phyloP scores from a whole-genome alignment of 352 stramenopile genomes.

The Thraustotheca clavata region DNA sequence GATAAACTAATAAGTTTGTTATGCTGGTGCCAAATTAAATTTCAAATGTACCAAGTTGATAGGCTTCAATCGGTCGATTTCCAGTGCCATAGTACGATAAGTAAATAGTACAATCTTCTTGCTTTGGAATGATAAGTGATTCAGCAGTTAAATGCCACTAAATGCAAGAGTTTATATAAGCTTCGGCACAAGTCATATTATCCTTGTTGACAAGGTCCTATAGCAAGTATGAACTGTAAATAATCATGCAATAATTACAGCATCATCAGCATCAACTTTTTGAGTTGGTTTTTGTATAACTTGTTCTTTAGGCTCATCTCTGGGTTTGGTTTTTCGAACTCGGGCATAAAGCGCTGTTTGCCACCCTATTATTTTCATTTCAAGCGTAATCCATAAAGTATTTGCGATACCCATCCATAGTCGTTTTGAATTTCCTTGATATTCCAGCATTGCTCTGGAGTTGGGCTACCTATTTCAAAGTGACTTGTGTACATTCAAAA shows the following conservation, averaged over 20 bases:
- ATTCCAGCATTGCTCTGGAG: conserved; percentile 11
- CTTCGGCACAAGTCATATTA: conserved; percentile 4
- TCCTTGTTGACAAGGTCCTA: conserved; percentile 10
- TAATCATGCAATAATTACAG: neutral
- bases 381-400: neutral
- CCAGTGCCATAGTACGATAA: conserved; percentile 19
- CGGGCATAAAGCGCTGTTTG: conserved; percentile 16
- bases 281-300: neutral
- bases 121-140: conserved; percentile 20
- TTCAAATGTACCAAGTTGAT: neutral
- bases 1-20: neutral
- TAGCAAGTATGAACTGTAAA: neutral
- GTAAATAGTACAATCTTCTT: conserved; percentile 2
- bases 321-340: neutral
- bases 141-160: conserved; percentile 12
- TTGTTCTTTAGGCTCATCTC: neutral
- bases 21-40: neutral
- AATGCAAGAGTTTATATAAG: conserved; percentile 8
- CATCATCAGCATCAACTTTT: conserved; percentile 14
- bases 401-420: conserved; percentile 12
- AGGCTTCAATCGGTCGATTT: conserved; percentile 16
- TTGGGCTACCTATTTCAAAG: too few species aligned
- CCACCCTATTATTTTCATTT: neutral
- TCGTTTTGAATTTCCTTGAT: conserved; percentile 21
- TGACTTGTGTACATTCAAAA: too few species aligned